phyloP scores from a whole-genome alignment of 805 yeast genomes.

The Candida maris region DNA sequence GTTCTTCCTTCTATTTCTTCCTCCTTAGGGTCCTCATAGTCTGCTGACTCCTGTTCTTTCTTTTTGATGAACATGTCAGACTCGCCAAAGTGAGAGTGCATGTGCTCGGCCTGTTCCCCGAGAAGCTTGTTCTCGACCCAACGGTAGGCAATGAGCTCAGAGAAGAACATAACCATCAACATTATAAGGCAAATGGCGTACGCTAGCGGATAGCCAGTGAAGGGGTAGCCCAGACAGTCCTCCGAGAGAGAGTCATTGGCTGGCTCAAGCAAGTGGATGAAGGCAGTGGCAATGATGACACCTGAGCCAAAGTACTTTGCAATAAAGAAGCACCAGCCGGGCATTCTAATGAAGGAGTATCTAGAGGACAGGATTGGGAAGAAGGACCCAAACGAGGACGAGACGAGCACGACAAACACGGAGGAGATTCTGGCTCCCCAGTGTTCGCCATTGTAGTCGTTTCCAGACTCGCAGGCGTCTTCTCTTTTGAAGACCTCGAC shows the following conservation, averaged over 20 bases:
- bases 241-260: constrained; percentile 56
- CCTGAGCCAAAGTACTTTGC: constrained; percentile 82
- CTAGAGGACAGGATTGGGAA: constrained; percentile 61
- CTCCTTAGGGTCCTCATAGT: constrained; percentile 2
- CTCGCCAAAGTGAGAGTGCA: constrained; percentile 59
- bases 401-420: constrained; percentile 55
- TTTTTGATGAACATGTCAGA: constrained; percentile 16
- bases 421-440: constrained; percentile 51
- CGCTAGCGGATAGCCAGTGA: constrained; percentile 51
- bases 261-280: constrained; percentile 69
- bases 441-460: constrained; percentile 31
- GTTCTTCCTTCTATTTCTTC: constrained; percentile 1
- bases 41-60: constrained; percentile 8
- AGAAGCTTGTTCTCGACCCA: constrained; percentile 35
- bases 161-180: constrained; percentile 48
- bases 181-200: constrained; percentile 51
- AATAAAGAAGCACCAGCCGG: constrained; percentile 59
- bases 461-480: constrained; percentile 18
- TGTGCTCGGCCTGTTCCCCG: constrained; percentile 29
- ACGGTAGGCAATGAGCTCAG: constrained; percentile 48
- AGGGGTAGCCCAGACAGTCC: constrained; percentile 61
- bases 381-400: constrained; percentile 56
- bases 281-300: constrained; percentile 78
- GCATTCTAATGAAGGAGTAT: constrained; percentile 55
- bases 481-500: constrained; percentile 14